Conservation (phyloP, 2,329 filamentous ascomycete genomes). For the Fusarium tricinctum region DNA sequence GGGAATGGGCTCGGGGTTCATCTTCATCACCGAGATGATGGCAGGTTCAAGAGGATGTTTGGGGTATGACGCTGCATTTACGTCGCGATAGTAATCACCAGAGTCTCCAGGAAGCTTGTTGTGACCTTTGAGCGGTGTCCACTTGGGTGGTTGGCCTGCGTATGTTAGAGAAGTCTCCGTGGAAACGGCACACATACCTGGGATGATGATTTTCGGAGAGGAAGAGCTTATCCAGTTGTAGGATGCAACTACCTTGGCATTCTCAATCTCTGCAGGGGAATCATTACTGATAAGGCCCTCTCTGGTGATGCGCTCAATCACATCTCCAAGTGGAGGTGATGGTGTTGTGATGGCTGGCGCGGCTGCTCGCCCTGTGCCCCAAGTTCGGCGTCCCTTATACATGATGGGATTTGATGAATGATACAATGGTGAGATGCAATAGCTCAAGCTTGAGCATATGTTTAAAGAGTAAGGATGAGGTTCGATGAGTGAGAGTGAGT, state of each 20-base stretch:
- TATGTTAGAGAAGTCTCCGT: slow-evolving; percentile 6
- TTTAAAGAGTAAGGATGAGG: background rate
- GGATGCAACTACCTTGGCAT: slow-evolving; percentile 59
- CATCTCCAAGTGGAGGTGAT: slow-evolving; percentile 41
- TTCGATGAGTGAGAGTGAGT: background rate
- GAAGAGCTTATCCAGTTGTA: slow-evolving; percentile 64
- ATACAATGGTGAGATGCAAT: background rate
- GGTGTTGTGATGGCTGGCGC: slow-evolving; percentile 6
- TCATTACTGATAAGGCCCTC: slow-evolving; percentile 7
- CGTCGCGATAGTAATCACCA: slow-evolving; percentile 67
- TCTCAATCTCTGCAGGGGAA: slow-evolving; percentile 49
- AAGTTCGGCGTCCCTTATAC: background rate
- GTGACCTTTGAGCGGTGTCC: slow-evolving; percentile 31
- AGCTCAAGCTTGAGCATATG: background rate
- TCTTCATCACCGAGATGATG: slow-evolving; percentile 57
- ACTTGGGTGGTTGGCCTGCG: slow-evolving; percentile 44
- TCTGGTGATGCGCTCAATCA: slow-evolving; percentile 42
- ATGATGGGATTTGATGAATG: background rate
- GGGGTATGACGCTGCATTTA: slow-evolving; percentile 66
- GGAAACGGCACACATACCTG: slow-evolving; percentile 49
- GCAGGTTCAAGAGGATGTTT: slow-evolving; percentile 66
- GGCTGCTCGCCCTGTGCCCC: too few relatives aligned
- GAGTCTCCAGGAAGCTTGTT: slow-evolving; percentile 52
- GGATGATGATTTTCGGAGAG: slow-evolving; percentile 60
- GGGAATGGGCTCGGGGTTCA: slow-evolving; percentile 33